Evolutionary conservation across 805 yeast genomes (phyloP).

Genomic region (Cyberlindnera maritima): DNA sequence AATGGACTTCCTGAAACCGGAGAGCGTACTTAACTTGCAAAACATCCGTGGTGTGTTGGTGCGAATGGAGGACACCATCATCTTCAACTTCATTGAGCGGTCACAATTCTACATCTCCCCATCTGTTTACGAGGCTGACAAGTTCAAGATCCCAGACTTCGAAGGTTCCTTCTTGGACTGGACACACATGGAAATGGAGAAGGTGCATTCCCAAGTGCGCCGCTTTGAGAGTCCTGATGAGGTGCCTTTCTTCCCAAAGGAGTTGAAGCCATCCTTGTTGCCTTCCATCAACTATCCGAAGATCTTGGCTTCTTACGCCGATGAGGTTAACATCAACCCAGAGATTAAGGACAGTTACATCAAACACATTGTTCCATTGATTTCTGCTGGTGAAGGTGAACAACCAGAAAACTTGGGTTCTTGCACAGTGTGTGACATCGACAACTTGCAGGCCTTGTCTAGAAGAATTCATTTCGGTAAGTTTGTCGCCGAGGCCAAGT

Average conservation of each 20-base stretch:
- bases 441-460: constrained; percentile 80
- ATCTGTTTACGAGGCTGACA: constrained; percentile 63
- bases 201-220: constrained; percentile 72
- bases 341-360: constrained; percentile 70
- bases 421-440: constrained; percentile 81
- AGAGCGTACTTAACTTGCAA: constrained; percentile 71
- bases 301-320: constrained; percentile 69
- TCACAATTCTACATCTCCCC: constrained; percentile 81
- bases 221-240: constrained; percentile 95
- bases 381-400: constrained; percentile 65
- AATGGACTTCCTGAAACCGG: constrained; percentile 86
- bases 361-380: constrained; percentile 67
- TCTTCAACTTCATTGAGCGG: constrained; percentile 88
- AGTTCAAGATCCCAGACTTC: constrained; percentile 61
- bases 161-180: constrained; percentile 86
- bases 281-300: constrained; percentile 80
- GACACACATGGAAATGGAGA: constrained; percentile 75
- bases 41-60: constrained; percentile 84
- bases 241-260: constrained; percentile 78
- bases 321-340: constrained; percentile 72
- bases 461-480: constrained; percentile 95
- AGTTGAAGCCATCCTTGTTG: constrained; percentile 61
- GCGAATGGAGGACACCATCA: constrained; percentile 95
- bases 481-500: constrained; percentile 96
- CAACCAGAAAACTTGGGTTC: constrained; percentile 87